These are phyloP conservation scores for Discostella pseudostelligera DNA, from an alignment of 108 stramenopile species.

Conservation along the genomic window DNA sequence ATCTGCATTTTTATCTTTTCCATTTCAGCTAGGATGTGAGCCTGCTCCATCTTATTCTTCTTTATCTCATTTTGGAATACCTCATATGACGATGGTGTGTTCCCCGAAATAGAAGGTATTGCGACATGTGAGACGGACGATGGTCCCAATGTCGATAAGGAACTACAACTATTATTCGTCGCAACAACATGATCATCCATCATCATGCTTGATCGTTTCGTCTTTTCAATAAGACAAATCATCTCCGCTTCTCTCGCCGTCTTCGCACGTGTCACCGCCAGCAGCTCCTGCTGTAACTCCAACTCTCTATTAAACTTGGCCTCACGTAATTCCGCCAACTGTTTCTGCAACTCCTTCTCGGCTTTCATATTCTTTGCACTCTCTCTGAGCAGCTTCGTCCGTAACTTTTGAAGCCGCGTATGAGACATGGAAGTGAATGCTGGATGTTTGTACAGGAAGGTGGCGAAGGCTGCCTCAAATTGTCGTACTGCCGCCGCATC, in stretches of 20 bases:
- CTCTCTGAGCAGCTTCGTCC: conserved; percentile 28
- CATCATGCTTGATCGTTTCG: conserved; percentile 20
- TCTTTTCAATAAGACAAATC: conserved; percentile 25
- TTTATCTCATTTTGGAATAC: conserved; percentile 11
- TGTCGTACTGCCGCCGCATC: conserved; percentile 17
- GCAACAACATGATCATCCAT: conserved; percentile 17
- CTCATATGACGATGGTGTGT: conserved; percentile 4
- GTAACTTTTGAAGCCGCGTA: conserved; percentile 24
- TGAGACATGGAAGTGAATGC: conserved; percentile 43
- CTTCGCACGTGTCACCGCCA: conserved; percentile 36
- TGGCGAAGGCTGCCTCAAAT: conserved; percentile 43
- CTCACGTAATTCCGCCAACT: conserved; percentile 28
- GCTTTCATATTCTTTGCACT: conserved; percentile 23
- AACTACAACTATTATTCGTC: neutral
- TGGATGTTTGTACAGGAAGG: conserved; percentile 42
- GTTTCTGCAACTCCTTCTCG: conserved; percentile 24
- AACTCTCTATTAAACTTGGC: conserved; percentile 29
- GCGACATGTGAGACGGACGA: too few relatives aligned
- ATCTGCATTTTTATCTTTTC: conserved; percentile 29
- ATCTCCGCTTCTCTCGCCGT: conserved; percentile 37
- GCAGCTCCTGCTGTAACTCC: conserved; percentile 36
- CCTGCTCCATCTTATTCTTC: conserved; percentile 23
- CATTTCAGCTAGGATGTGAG: conserved; percentile 21
- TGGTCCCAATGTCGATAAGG: conserved; percentile 4
- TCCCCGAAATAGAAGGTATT: too few relatives aligned